Conservation (phyloP, 805 yeast genomes). For the Starmerella cellae region DNA sequence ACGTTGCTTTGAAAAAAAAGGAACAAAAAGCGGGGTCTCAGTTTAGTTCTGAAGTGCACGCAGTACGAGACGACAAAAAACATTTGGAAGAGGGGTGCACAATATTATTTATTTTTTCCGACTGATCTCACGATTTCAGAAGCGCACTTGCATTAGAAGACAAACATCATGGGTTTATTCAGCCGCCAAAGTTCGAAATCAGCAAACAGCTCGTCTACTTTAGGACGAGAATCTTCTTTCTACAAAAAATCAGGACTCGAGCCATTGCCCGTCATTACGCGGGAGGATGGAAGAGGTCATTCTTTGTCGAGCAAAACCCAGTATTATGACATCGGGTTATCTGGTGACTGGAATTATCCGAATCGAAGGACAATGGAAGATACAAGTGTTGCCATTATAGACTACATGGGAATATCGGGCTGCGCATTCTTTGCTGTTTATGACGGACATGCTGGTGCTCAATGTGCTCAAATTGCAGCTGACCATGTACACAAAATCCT, state of each 20-base stretch:
- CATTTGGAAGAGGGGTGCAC: no score
- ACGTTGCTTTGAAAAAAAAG: no score
- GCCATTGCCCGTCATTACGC: conserved; percentile 6
- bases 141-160: no score
- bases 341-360: conserved; percentile 73
- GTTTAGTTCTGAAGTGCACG: no score
- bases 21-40: no score
- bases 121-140: no score
- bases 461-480: conserved; percentile 91
- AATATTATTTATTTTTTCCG: no score
- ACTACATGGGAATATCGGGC: conserved; percentile 67
- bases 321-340: conserved; percentile 71
- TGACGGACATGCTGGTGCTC: conserved; percentile 95
- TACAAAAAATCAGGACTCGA: conserved; percentile 6
- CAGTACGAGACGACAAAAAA: no score
- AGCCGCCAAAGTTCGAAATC: conserved; percentile 1
- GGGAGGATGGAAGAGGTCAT: conserved; percentile 13
- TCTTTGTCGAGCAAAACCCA: conserved; percentile 2
- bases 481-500: conserved; percentile 60
- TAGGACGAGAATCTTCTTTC: neutral
- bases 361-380: conserved; percentile 91
- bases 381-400: conserved; percentile 83
- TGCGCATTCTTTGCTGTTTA: conserved; percentile 93
- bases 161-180: conserved; percentile 5
- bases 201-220: neutral